phyloP scores from a whole-genome alignment of 2,329 filamentous ascomycete genomes.

The Talaromyces amestolkiae region DNA sequence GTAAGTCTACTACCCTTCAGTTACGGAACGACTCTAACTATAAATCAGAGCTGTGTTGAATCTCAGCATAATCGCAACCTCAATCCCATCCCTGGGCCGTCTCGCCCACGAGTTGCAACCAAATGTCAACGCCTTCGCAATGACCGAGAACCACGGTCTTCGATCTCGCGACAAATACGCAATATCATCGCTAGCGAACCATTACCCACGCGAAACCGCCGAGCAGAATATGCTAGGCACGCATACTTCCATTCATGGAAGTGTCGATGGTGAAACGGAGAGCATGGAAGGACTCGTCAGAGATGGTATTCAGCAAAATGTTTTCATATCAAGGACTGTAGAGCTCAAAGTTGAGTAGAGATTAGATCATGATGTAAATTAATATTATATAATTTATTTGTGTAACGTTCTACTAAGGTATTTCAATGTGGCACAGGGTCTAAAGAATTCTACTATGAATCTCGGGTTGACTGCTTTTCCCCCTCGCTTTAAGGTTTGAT shows the following conservation, averaged over 20 bases:
- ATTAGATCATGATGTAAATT: neutral
- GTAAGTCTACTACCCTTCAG: neutral
- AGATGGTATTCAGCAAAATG: constrained; percentile 17
- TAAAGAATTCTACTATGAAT: neutral
- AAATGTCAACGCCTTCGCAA: constrained; percentile 15
- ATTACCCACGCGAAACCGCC: constrained; percentile 9
- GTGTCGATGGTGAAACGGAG: constrained; percentile 17
- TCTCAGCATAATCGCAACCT: constrained; percentile 26
- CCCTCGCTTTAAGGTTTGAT: neutral
- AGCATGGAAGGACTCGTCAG: constrained; percentile 18
- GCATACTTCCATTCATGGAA: constrained; percentile 17
- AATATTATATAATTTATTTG: neutral
- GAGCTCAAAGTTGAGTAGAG: constrained; percentile 17
- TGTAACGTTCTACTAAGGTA: neutral
- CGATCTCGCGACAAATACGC: constrained; percentile 17
- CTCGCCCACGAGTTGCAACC: constrained; percentile 26
- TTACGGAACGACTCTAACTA: neutral
- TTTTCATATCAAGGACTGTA: constrained; percentile 15
- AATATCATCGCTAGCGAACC: constrained; percentile 15
- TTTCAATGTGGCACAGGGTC: neutral
- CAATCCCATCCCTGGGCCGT: constrained; percentile 28
- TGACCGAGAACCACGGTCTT: constrained; percentile 18
- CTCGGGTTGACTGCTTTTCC: neutral
- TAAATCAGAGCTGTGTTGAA: constrained; percentile 25
- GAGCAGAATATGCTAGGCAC: constrained; percentile 14